Conservation (phyloP, 2,329 filamentous ascomycete genomes). For the Botryosphaeria dothidea region DNA sequence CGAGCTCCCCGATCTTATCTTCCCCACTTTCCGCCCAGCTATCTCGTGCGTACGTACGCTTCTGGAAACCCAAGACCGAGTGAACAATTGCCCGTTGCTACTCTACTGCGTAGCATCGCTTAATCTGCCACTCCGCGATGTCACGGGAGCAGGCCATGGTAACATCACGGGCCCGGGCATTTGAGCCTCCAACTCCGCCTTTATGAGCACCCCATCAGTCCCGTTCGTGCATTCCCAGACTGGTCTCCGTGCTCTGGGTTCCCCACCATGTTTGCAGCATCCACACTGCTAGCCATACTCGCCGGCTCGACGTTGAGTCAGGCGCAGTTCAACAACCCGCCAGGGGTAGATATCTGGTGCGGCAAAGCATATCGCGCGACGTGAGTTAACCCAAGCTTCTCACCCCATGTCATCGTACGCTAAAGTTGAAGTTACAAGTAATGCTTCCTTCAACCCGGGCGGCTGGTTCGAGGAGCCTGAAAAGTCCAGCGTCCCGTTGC, state of each 20-base stretch:
- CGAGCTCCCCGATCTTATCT: neutral
- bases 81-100: neutral
- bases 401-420: neutral
- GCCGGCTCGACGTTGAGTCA: neutral
- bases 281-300: neutral
- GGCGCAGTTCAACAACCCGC: slow-evolving; percentile 36
- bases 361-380: slow-evolving; percentile 49
- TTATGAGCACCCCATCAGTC: neutral
- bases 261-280: neutral
- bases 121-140: neutral
- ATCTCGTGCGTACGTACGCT: neutral
- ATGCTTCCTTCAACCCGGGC: slow-evolving; percentile 50
- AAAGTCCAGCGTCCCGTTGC: slow-evolving; percentile 36
- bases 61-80: neutral
- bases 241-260: neutral
- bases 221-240: neutral
- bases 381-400: slow-evolving; percentile 28
- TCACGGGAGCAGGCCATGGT: neutral
- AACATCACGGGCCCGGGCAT: neutral
- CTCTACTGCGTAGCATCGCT: neutral
- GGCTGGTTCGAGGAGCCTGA: slow-evolving; percentile 47
- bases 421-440: slow-evolving; percentile 30
- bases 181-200: neutral
- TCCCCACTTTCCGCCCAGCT: neutral
- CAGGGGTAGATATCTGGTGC: slow-evolving; percentile 50